These are phyloP conservation scores for Coprinopsis marcescibilis DNA, from an alignment of 768 basidiomycete species.

Conservation along the genomic window DNA sequence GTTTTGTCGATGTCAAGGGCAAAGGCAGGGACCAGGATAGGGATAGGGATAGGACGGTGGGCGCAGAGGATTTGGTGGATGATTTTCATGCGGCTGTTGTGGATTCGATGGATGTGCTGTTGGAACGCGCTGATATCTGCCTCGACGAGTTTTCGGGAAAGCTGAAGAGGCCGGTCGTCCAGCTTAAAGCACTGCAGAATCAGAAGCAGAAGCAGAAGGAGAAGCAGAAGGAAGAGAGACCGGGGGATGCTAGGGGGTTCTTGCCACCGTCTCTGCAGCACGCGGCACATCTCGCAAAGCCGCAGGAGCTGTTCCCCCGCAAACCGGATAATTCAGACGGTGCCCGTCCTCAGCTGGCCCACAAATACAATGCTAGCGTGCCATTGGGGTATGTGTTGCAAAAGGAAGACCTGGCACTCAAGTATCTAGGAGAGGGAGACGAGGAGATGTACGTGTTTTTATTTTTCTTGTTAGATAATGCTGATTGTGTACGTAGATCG, in stretches of 20 bases:
- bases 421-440: slow-evolving; percentile 27
- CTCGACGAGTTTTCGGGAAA: slow-evolving; percentile 75
- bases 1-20: slow-evolving; percentile 26
- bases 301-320: slow-evolving; percentile 68
- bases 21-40: slow-evolving; percentile 50
- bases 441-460: slow-evolving; percentile 25
- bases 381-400: slow-evolving; percentile 58
- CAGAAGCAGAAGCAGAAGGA: slow-evolving; percentile 25
- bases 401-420: slow-evolving; percentile 2
- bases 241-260: slow-evolving; percentile 28
- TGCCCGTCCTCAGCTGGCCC: slow-evolving; percentile 43
- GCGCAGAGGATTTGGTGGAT: slow-evolving; percentile 80
- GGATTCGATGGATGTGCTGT: slow-evolving; percentile 77
- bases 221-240: slow-evolving; percentile 24
- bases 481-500: slow-evolving; percentile 19
- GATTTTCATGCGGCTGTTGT: slow-evolving; percentile 72
- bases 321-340: slow-evolving; percentile 48
- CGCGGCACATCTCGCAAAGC: slow-evolving; percentile 71
- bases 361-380: slow-evolving; percentile 81
- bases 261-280: slow-evolving; percentile 65
- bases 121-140: slow-evolving; percentile 82
- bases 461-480: neutral
- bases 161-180: slow-evolving; percentile 56
- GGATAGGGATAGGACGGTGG: slow-evolving; percentile 50
- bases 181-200: slow-evolving; percentile 19